Conservation (phyloP, 371 early-diverging fungal species). For the Apophysomyces trapeziformis region DNA sequence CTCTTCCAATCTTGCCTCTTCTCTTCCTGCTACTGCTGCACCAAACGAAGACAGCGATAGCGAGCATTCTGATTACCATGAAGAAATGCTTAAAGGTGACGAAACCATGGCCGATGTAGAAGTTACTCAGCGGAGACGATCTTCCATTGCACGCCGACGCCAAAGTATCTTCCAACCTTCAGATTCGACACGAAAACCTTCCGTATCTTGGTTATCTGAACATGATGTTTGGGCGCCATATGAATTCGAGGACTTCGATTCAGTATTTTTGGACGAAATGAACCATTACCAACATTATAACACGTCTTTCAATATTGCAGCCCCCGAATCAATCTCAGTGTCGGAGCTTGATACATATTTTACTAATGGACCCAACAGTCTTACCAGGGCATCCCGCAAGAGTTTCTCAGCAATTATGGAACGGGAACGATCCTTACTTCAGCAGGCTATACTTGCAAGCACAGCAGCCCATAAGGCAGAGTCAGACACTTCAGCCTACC, state of each 20-base stretch:
- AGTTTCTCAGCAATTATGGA: slow-evolving; percentile 23
- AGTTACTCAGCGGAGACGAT: slow-evolving; percentile 11
- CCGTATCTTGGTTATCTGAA: slow-evolving; percentile 16
- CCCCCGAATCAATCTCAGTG: slow-evolving; percentile 53
- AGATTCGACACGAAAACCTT: neutral
- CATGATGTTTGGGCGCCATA: slow-evolving; percentile 51
- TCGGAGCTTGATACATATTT: slow-evolving; percentile 55
- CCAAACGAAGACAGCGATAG: slow-evolving; percentile 48
- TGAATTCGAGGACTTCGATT: slow-evolving; percentile 32
- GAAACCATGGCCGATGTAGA: slow-evolving; percentile 43
- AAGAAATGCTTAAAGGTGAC: slow-evolving; percentile 63
- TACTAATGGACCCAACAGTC: slow-evolving; percentile 17
- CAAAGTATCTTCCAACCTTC: neutral
- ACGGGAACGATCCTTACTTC: slow-evolving; percentile 33
- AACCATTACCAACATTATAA: slow-evolving; percentile 41
- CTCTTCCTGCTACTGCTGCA: neutral
- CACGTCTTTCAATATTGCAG: slow-evolving; percentile 40
- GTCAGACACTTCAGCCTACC: neutral
- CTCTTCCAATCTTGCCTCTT: neutral
- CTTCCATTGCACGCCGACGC: neutral
- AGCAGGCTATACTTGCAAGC: slow-evolving; percentile 37
- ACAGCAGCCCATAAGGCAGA: neutral
- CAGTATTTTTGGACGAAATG: neutral
- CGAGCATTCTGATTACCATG: slow-evolving; percentile 59
- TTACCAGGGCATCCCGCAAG: slow-evolving; percentile 19